Evolutionary conservation across 2,329 filamentous ascomycete species (phyloP), one percentile per base, ranked within the genome.

Genomic region (Trichoderma sp.): DNA sequence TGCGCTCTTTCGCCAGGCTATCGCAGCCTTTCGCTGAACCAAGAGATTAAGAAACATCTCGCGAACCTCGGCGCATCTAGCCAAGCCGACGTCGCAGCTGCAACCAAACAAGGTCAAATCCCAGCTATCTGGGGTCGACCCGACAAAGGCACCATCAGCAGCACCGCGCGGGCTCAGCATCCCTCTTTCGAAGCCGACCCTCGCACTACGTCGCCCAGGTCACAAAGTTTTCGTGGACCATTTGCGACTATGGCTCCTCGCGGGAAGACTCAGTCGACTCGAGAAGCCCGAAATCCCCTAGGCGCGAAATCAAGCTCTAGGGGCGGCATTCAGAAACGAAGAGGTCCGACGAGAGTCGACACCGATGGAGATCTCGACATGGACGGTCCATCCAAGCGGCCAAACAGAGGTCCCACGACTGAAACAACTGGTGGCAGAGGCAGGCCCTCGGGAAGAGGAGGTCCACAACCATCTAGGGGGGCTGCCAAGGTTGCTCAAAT

Each of bases 341-440:
- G 81, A 45, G 75, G 74, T 12, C 76, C 76, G 48, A 72, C 73
- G 4, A 82, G 79, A 69, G 74, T 81, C 58, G 86, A 88, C 72
- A 78, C 81, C 64, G 86, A 88, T 78, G 86, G 86, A 35, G 86
- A 89, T 72, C 80, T 89, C n/a, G 81, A 86, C 35, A 89, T 89
- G 86, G 84, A 84, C 70, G 77, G 76, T 57, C 71, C 76, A 22
- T 74, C 73, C 56, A 74, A 77, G 70, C 76, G 79, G 67, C 69
- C 75, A n/a, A 78, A 76, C 67, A 79, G 74, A 50, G 42, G 75
- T 32, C 64, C 75, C 39, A 64, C 73, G 32, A 70, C 72, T 22
- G 75, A 74, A 34, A 67, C 73, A 25, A 75, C 69, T 57, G 70
- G 75, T 53, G 70, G 77, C 69, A 76, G 77, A 68, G 67, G 71